A percentile compares a stretch with the other conserved stretches of the same genome.
Evolutionary conservation across 139 green algal species (phyloP).

Genomic region (Spirogloea muscicola): DNA sequence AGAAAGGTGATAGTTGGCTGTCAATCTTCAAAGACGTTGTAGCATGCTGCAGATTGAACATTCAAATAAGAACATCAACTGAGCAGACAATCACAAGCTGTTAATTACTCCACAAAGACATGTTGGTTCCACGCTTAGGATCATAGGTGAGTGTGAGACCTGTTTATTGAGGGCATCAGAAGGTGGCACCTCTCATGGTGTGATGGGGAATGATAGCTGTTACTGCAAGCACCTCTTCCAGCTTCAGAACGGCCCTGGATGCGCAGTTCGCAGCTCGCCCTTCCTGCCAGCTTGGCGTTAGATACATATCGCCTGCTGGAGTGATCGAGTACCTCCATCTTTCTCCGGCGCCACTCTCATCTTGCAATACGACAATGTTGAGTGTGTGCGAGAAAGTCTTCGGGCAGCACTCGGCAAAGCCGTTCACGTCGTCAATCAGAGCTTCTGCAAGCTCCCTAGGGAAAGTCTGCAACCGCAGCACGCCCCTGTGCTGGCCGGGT

Average conservation of each 20-base stretch:
- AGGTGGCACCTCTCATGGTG: not conserved
- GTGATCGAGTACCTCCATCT: not conserved
- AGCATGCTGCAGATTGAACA: no score
- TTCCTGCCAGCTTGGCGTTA: not conserved
- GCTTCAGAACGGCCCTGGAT: slow-evolving; percentile 19
- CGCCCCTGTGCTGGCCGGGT: no score
- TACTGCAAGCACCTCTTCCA: slow-evolving; percentile 17
- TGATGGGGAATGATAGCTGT: not conserved
- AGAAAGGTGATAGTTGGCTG: no score
- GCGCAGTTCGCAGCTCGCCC: not conserved
- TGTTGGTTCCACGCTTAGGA: no score
- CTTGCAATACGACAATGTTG: not conserved
- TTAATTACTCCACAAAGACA: no score
- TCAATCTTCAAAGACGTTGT: no score
- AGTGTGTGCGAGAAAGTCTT: not conserved
- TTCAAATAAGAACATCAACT: no score
- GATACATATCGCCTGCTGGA: slow-evolving; percentile 10
- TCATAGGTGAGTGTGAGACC: no score
- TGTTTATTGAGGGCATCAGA: no score
- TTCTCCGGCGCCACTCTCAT: not conserved
- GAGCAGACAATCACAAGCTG: no score
- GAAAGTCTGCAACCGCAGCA: not conserved
- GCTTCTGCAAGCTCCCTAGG: not conserved
- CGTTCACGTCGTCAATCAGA: slow-evolving; percentile 13
- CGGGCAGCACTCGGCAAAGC: no score